phyloP scores from a whole-genome alignment of 1,284 basidiomycete species.

The Gomphus sp. region DNA sequence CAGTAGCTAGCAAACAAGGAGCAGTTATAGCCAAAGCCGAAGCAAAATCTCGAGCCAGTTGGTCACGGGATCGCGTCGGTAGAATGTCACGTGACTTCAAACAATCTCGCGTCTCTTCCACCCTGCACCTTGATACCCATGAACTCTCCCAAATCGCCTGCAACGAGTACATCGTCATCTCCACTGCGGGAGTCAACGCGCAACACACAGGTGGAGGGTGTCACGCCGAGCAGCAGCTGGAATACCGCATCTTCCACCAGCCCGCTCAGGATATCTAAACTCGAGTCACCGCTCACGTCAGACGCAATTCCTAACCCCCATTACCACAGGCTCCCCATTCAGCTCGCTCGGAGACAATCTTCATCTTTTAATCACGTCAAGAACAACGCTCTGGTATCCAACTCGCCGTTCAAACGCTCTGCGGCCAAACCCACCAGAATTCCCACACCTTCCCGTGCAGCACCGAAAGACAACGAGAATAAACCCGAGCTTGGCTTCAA shows the following conservation, averaged over 20 bases:
- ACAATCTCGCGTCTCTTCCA: slow-evolving; percentile 7
- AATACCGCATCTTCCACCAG: slow-evolving; percentile 27
- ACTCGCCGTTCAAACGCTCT: slow-evolving; percentile 77
- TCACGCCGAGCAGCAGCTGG: slow-evolving; percentile 3
- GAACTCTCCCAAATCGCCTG: slow-evolving; percentile 6
- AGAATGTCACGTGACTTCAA: slow-evolving; percentile 5
- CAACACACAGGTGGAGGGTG: background rate
- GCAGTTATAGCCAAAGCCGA: background rate
- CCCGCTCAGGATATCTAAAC: slow-evolving; percentile 65
- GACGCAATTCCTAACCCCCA: slow-evolving; percentile 23
- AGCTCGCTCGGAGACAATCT: slow-evolving; percentile 63
- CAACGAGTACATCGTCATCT: background rate
- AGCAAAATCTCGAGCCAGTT: too few relatives aligned
- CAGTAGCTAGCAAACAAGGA: background rate
- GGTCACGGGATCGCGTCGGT: background rate
- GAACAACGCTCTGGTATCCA: slow-evolving; percentile 76
- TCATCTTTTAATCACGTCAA: slow-evolving; percentile 77
- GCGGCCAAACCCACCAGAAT: slow-evolving; percentile 27
- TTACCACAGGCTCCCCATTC: slow-evolving; percentile 19
- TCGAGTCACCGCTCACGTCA: slow-evolving; percentile 31
- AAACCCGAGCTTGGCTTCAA: slow-evolving; percentile 51
- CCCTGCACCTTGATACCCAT: background rate
- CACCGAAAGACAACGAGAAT: slow-evolving; percentile 50
- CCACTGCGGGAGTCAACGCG: slow-evolving; percentile 5
- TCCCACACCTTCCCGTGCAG: slow-evolving; percentile 35